Evolutionary conservation across 768 basidiomycete genomes (phyloP), one percentile per base, ranked within the genome.

Genomic region (Boletus eberwhitei): DNA sequence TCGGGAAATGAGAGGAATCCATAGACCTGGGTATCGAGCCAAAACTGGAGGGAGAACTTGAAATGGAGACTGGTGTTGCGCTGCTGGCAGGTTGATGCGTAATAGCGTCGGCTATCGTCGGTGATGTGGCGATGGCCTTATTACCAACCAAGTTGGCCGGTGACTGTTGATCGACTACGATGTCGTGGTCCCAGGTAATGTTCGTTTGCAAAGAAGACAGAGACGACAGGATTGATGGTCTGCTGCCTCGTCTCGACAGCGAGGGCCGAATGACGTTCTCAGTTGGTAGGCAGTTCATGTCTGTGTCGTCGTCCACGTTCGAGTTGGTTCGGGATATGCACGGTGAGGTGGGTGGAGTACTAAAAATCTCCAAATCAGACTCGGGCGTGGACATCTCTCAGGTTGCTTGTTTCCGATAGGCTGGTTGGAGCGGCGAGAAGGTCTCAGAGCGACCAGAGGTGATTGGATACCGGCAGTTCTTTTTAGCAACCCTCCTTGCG

Each of bases 261-360:
- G 77, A 76, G 4, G 76, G 74, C 2, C 62, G 69, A 45, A 78
- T 66, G 34, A 50, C 52, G 37, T 19, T 58, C 8, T 57, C 54
- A 22, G 58, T 56, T 32, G 60, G 54, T 13, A 52, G n/a, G 13
- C 24, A 47, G 38, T 47, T 37, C 58, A 60, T 54, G 45, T 50
- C 32, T 26, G 61, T 58, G 22, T 51, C 45, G 45, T 55, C 24
- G 54, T 52, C 59, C 54, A 41, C 21, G 42, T 21, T 47, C 52
- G 61, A 61, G 56, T 57, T 58, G 26, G 58, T 46, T 35, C 64
- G 66, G 50, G 67, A 61, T 42, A 65, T 51, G 52, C 55, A 59
- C 24, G 77, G 77, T 19, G 77, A 75, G 16, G 70, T 69, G 8
- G 79, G 78, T 24, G 78, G 78, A 17, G 78, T 79, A 45, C 69